Evolutionary conservation across 2,329 filamentous ascomycete genomes (phyloP).

Genomic region (Fusarium pilosicola): DNA sequence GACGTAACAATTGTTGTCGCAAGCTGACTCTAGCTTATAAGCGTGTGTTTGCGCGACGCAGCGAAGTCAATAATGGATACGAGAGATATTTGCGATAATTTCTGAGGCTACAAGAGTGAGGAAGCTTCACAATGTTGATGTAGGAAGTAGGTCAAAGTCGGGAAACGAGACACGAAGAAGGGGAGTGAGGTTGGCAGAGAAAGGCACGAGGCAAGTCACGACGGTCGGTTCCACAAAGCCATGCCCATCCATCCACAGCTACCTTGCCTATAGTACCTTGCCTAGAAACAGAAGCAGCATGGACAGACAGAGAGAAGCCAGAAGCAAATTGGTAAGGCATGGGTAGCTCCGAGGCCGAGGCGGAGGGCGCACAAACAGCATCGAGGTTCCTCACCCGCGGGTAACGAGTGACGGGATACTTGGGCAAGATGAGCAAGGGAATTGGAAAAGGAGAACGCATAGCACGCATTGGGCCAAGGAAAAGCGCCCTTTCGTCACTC

Average conservation of each 20-base stretch:
- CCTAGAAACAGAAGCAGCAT: slow-evolving; percentile 12
- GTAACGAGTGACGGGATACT: slow-evolving; percentile 39
- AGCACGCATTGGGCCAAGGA: slow-evolving; percentile 40
- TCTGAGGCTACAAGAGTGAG: slow-evolving; percentile 9
- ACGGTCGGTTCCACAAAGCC: slow-evolving; percentile 46
- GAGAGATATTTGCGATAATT: slow-evolving; percentile 14
- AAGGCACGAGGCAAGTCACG: slow-evolving; percentile 46
- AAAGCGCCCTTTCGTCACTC: slow-evolving; percentile 34
- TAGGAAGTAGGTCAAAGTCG: slow-evolving; percentile 32
- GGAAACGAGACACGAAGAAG: slow-evolving; percentile 35
- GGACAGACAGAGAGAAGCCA: slow-evolving; percentile 8
- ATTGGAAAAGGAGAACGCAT: background rate
- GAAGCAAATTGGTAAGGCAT: slow-evolving; percentile 25
- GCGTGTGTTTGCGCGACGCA: slow-evolving; percentile 16
- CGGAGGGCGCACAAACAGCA: slow-evolving; percentile 34
- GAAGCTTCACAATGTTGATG: slow-evolving; percentile 29
- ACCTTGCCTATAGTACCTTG: background rate
- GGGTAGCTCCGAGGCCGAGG: slow-evolving; percentile 39
- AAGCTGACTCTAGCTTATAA: slow-evolving; percentile 29
- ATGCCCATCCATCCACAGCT: slow-evolving; percentile 4
- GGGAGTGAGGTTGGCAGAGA: slow-evolving; percentile 39
- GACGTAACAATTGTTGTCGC: slow-evolving; percentile 46
- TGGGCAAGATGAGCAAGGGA: slow-evolving; percentile 23
- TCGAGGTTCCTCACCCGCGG: slow-evolving; percentile 39
- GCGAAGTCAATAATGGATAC: slow-evolving; percentile 10